These are phyloP conservation scores for Trebouxia sp. DNA, from an alignment of 139 green algal genomes.

Conservation along the genomic window DNA sequence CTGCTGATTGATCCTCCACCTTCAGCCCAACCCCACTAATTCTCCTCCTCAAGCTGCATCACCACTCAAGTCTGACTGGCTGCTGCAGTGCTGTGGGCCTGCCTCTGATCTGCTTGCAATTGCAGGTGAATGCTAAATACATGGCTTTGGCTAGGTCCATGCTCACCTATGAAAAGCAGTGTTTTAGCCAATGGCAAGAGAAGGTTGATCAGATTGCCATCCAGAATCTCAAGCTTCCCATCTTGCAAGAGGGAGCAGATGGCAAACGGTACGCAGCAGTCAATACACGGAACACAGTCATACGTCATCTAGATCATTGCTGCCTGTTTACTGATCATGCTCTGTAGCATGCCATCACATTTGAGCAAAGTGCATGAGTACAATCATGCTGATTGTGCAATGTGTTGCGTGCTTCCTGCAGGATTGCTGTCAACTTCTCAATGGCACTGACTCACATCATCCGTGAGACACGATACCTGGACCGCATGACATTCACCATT, in stretches of 20 bases:
- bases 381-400: background rate
- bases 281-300: too few relatives aligned
- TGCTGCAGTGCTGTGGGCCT: too few relatives aligned
- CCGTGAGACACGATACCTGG: conserved; percentile 83
- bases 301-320: too few relatives aligned
- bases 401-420: conserved; percentile 22
- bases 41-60: background rate
- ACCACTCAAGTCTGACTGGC: too few relatives aligned
- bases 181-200: conserved; percentile 73
- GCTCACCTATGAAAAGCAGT: conserved; percentile 87
- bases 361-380: background rate
- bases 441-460: conserved; percentile 73
- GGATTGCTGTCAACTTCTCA: conserved; percentile 80
- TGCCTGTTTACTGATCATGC: too few relatives aligned
- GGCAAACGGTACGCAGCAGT: conserved; percentile 45
- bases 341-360: background rate
- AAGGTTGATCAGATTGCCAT: conserved; percentile 67
- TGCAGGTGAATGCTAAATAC: conserved; percentile 66
- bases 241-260: conserved; percentile 61
- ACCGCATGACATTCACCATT: conserved; percentile 86
- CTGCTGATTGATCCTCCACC: too few relatives aligned
- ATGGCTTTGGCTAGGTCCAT: conserved; percentile 71
- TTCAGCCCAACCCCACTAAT: conserved; percentile 5
- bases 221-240: conserved; percentile 74
- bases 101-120: too few relatives aligned